These are phyloP conservation scores for Candida dajiaensis DNA, from an alignment of 805 yeast genomes.

Conservation along the genomic window DNA sequence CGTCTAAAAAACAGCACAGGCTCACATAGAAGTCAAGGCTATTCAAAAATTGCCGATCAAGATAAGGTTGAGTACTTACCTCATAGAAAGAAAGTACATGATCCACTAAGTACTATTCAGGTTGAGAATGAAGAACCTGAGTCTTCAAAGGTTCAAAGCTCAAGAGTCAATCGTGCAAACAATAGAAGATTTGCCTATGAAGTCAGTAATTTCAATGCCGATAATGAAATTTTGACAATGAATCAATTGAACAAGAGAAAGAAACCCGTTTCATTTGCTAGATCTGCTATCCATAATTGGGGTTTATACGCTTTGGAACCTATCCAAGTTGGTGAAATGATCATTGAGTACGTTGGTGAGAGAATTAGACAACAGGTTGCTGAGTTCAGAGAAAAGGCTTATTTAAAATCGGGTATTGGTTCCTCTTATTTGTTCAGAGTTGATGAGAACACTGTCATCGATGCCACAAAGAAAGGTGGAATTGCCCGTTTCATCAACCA, in stretches of 20 bases:
- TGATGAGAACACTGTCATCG: slow-evolving; percentile 91
- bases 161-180: slow-evolving; percentile 81
- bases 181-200: slow-evolving; percentile 88
- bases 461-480: slow-evolving; percentile 96
- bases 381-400: slow-evolving; percentile 82
- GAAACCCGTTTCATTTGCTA: slow-evolving; percentile 93
- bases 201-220: slow-evolving; percentile 76
- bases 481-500: slow-evolving; percentile 96
- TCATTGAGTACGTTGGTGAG: slow-evolving; percentile 96
- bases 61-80: slow-evolving; percentile 74
- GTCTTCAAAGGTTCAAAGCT: slow-evolving; percentile 47
- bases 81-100: slow-evolving; percentile 64
- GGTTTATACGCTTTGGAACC: slow-evolving; percentile 95
- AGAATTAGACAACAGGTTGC: slow-evolving; percentile 90
- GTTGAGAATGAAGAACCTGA: slow-evolving; percentile 49
- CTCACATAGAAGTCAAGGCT: slow-evolving; percentile 69
- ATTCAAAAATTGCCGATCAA: slow-evolving; percentile 63
- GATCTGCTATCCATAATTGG: slow-evolving; percentile 98
- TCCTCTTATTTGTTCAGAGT: slow-evolving; percentile 89
- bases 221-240: slow-evolving; percentile 73
- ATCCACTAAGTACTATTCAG: slow-evolving; percentile 70
- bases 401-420: slow-evolving; percentile 87
- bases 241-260: slow-evolving; percentile 85
- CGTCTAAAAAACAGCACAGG: slow-evolving; percentile 43
- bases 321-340: slow-evolving; percentile 94